phyloP scores from a whole-genome alignment of 2,329 filamentous ascomycete species.

The Ilyonectria mors-panacis region DNA sequence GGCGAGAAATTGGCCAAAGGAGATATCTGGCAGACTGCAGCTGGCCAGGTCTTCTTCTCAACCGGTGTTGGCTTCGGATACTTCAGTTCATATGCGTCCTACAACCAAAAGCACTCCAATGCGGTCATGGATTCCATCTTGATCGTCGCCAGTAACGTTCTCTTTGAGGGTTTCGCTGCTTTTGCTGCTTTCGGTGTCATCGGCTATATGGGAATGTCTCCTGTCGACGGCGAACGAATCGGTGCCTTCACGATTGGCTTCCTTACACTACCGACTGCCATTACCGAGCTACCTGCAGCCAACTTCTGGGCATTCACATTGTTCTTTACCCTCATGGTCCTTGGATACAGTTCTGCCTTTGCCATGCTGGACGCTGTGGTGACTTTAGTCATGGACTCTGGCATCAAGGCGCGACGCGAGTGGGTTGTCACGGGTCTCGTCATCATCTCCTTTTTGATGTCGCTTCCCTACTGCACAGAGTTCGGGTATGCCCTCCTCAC shows the following conservation, averaged over 20 bases:
- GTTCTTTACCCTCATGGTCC: constrained; percentile 71
- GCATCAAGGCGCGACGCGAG: constrained; percentile 54
- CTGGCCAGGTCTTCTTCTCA: constrained; percentile 73
- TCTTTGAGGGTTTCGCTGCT: constrained; percentile 69
- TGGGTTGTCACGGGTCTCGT: constrained; percentile 65
- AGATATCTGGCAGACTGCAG: constrained; percentile 71
- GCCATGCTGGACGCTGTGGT: constrained; percentile 72
- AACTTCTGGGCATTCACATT: constrained; percentile 72
- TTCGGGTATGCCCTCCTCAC: constrained; percentile 70
- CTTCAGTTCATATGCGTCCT: constrained; percentile 71
- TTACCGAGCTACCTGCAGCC: constrained; percentile 69
- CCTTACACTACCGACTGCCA: constrained; percentile 69
- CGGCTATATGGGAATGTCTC: constrained; percentile 59
- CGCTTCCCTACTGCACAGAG: constrained; percentile 69
- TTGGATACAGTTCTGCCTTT: constrained; percentile 72
- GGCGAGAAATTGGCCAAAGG: constrained; percentile 65
- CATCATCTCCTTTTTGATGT: constrained; percentile 66
- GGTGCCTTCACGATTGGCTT: constrained; percentile 72
- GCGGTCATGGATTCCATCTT: constrained; percentile 72
- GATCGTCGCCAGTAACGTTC: constrained; percentile 68
- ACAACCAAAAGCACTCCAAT: constrained; percentile 71
- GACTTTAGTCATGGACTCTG: constrained; percentile 68
- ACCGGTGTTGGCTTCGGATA: constrained; percentile 72
- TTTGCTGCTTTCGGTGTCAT: constrained; percentile 69
- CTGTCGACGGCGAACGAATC: constrained; percentile 57